Evolutionary conservation across 306 rosid genomes (phyloP).

Genomic region (Luffa acutangula): DNA sequence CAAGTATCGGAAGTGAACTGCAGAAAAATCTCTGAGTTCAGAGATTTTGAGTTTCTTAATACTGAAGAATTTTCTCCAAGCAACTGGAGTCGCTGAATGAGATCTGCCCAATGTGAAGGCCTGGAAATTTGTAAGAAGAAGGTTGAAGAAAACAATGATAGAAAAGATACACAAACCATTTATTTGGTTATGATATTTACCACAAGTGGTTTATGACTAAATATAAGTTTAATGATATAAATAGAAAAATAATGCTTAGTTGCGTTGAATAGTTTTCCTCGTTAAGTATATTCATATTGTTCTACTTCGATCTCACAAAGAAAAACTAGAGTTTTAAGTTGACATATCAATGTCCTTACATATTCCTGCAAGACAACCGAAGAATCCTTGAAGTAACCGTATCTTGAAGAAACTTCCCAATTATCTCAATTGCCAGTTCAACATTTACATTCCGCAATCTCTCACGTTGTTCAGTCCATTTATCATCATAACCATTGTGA

Average conservation of each 20-base stretch:
- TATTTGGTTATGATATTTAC: neutral
- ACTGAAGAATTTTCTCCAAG: conserved; percentile 60
- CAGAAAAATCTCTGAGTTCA: conserved; percentile 48
- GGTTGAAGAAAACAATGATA: neutral
- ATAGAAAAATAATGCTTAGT: neutral
- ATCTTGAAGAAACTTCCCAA: conserved; percentile 69
- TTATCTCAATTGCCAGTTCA: conserved; percentile 57
- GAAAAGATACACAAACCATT: neutral
- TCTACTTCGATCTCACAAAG: neutral
- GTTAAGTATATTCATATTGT: neutral
- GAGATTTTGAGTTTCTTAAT: conserved; percentile 55
- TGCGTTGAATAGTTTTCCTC: neutral
- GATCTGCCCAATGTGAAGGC: conserved; percentile 64
- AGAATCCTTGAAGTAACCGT: conserved; percentile 56
- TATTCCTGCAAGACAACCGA: conserved; percentile 56
- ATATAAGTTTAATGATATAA: neutral
- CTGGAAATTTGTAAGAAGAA: conserved; percentile 32
- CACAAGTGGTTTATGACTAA: neutral
- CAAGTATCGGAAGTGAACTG: conserved; percentile 44
- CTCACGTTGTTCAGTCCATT: conserved; percentile 44
- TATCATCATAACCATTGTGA: conserved; percentile 33
- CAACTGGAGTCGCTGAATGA: conserved; percentile 47
- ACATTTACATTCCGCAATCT: conserved; percentile 50
- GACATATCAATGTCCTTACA: conserved; percentile 37
- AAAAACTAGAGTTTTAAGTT: neutral